phyloP scores from a whole-genome alignment of 2,329 filamentous ascomycete genomes.

The Venturia oleaginea region DNA sequence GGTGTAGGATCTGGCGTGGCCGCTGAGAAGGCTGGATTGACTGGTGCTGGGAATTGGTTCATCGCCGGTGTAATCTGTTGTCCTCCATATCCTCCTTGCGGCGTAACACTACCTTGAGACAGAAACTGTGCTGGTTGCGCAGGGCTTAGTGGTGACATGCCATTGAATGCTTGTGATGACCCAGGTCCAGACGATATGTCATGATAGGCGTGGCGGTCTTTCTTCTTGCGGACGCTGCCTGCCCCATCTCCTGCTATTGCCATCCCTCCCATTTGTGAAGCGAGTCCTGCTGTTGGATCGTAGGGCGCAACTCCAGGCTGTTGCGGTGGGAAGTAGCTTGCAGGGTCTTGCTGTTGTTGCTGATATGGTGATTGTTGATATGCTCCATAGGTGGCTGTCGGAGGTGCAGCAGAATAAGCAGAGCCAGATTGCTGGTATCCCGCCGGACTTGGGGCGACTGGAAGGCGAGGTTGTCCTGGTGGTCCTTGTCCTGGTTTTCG shows the following conservation, averaged over 20 bases:
- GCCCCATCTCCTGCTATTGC: constrained; percentile 50
- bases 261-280: constrained; percentile 71
- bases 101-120: constrained; percentile 37
- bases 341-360: constrained; percentile 24
- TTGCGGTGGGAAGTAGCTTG: constrained; percentile 32
- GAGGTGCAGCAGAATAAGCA: constrained; percentile 14
- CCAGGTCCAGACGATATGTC: constrained; percentile 64
- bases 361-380: constrained; percentile 19
- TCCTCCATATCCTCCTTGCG: constrained; percentile 30
- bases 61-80: constrained; percentile 36
- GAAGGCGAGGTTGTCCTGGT: constrained; percentile 23
- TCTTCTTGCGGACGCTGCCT: constrained; percentile 58
- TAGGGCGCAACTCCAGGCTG: constrained; percentile 19
- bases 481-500: constrained; percentile 20
- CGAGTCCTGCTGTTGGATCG: constrained; percentile 39
- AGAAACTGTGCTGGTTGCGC: constrained; percentile 42
- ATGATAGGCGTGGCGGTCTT: constrained; percentile 89
- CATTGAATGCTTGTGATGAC: constrained; percentile 61
- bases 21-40: constrained; percentile 42
- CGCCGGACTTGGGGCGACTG: constrained; percentile 34
- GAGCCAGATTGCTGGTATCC: constrained; percentile 36
- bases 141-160: constrained; percentile 48
- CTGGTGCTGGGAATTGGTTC: constrained; percentile 55
- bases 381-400: constrained; percentile 18
- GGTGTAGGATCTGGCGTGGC: constrained; percentile 20